Percentiles rank a stretch among this genome's conserved stretches.
Evolutionary conservation across 176 grass and related monocot genomes (phyloP).

Genomic region (Typha latifolia): DNA sequence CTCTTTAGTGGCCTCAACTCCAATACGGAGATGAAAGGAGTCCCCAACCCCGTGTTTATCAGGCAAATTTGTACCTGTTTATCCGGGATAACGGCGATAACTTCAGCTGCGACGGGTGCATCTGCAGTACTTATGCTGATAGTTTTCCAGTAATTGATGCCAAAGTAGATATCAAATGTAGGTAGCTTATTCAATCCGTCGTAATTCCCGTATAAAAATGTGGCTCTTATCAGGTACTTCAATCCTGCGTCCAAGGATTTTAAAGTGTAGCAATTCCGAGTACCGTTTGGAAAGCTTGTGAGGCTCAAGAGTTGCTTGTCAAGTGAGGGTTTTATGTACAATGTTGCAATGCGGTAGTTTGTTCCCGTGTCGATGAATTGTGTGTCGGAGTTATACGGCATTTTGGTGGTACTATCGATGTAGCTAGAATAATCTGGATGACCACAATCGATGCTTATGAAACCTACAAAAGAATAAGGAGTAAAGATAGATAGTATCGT

Average conservation of each 20-base stretch:
- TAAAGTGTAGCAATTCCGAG: slow-evolving; percentile 27
- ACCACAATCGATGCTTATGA: too few species aligned
- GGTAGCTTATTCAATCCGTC: slow-evolving; percentile 18
- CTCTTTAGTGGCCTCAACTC: slow-evolving; percentile 26
- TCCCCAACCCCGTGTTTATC: slow-evolving; percentile 11
- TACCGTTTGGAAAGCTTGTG: slow-evolving; percentile 32
- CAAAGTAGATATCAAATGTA: slow-evolving; percentile 26
- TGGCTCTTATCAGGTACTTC: too few species aligned
- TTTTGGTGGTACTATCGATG: too few species aligned
- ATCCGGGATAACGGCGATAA: background rate
- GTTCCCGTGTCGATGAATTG: slow-evolving; percentile 20
- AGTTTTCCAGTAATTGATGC: background rate
- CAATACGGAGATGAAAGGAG: slow-evolving; percentile 28
- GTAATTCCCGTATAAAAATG: slow-evolving; percentile 20
- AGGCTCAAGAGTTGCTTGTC: slow-evolving; percentile 5
- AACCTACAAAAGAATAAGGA: too few species aligned
- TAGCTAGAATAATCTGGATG: too few species aligned
- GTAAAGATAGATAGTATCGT: too few species aligned
- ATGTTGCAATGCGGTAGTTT: slow-evolving; percentile 8
- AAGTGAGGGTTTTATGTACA: background rate
- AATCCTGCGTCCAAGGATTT: background rate
- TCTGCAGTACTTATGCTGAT: background rate
- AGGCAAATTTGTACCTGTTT: slow-evolving; percentile 22
- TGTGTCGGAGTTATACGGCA: background rate
- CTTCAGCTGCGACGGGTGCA: background rate